Percentiles rank a stretch among this genome's conserved stretches.
Evolutionary conservation across 176 grass and related monocot genomes (phyloP).

Genomic region (Echinochloa phyllopogon): DNA sequence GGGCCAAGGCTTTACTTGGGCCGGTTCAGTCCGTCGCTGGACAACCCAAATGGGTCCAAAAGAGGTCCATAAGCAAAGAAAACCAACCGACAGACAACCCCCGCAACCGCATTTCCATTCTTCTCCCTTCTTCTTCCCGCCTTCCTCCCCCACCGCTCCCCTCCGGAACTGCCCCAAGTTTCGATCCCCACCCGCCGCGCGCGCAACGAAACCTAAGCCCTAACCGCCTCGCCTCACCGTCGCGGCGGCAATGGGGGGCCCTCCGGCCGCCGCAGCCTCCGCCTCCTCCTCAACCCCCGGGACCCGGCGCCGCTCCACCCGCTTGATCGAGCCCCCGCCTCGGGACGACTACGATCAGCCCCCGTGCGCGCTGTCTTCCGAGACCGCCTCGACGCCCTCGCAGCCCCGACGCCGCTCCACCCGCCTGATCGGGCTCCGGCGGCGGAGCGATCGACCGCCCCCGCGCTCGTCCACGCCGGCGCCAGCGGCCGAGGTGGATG

Average conservation of each 20-base stretch:
- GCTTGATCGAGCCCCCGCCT: not conserved
- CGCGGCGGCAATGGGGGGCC: not conserved
- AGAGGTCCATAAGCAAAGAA: not conserved
- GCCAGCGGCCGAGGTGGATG: not conserved
- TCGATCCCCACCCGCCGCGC: not conserved
- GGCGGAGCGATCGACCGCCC: not conserved
- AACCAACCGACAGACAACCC: not conserved
- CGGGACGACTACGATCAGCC: not conserved
- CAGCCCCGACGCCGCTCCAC: constrained; percentile 1
- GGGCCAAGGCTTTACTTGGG: not conserved
- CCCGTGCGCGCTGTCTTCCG: not conserved
- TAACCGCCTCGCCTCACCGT: not conserved
- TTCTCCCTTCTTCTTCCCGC: constrained; percentile 41
- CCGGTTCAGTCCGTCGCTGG: not conserved
- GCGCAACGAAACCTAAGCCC: not conserved
- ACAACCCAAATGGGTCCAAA: not conserved
- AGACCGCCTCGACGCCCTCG: not conserved
- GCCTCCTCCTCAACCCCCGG: not conserved
- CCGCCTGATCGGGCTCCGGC: not conserved
- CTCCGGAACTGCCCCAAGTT: not conserved
- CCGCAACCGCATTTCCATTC: not conserved
- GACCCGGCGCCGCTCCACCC: constrained; percentile 16
- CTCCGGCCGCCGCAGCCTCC: not conserved
- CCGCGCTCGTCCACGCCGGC: not conserved
- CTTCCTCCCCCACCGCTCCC: not conserved